These are phyloP conservation scores for Penicillium fimorum DNA, from an alignment of 495 filamentous ascomycete species.

Conservation along the genomic window DNA sequence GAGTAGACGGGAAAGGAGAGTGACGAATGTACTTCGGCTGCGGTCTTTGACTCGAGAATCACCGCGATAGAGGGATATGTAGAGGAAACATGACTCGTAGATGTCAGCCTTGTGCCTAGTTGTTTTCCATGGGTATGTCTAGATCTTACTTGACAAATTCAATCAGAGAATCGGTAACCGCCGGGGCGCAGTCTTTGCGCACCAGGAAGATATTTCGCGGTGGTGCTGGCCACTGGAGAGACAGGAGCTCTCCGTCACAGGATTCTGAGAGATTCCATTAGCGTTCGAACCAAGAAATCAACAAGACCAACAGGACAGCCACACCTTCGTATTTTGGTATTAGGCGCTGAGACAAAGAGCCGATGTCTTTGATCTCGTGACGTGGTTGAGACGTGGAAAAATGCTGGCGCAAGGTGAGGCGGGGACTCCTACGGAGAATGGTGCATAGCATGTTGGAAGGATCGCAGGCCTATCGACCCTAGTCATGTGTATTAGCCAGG, in stretches of 20 bases:
- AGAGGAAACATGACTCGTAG: conserved; percentile 63
- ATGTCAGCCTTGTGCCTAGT: background rate
- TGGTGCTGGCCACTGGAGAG: conserved; percentile 83
- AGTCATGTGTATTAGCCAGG: conserved; percentile 6
- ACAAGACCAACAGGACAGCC: conserved; percentile 9
- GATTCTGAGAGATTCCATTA: conserved; percentile 44
- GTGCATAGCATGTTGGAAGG: conserved; percentile 18
- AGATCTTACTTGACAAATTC: conserved; percentile 66
- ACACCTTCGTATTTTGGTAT: conserved; percentile 55
- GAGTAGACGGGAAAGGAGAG: conserved; percentile 78
- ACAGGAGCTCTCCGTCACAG: conserved; percentile 61
- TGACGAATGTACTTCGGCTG: conserved; percentile 66
- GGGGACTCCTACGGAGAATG: conserved; percentile 9
- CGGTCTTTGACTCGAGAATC: conserved; percentile 77
- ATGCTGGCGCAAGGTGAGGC: conserved; percentile 16
- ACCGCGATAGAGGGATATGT: conserved; percentile 80
- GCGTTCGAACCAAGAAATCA: background rate
- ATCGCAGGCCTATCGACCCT: conserved; percentile 1
- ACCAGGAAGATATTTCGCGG: conserved; percentile 88
- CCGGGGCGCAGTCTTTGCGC: conserved; percentile 74
- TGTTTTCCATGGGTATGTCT: background rate
- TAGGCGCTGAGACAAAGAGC: conserved; percentile 39
- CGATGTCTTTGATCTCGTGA: conserved; percentile 45
- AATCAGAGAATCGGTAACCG: conserved; percentile 68
- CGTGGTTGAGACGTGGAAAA: conserved; percentile 43